Evolutionary conservation across 331 rosid genomes (phyloP).

Genomic region (Phaseolus coccineus): DNA sequence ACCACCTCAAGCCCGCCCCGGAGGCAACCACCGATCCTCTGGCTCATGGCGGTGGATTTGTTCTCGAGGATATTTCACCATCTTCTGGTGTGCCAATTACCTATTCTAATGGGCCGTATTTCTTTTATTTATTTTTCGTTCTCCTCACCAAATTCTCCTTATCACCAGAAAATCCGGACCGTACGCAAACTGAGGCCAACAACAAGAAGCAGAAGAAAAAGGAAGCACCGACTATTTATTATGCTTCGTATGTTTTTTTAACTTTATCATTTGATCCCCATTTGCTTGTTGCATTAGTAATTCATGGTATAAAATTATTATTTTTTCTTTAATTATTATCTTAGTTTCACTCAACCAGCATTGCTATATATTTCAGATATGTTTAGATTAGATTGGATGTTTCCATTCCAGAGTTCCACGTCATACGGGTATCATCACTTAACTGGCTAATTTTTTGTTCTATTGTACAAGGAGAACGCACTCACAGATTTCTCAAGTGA

Average conservation of each 20-base stretch:
- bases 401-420: slow-evolving; percentile 14
- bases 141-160: slow-evolving; percentile 18
- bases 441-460: slow-evolving; percentile 29
- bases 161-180: slow-evolving; percentile 53
- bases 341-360: not conserved
- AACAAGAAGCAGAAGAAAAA: slow-evolving; percentile 68
- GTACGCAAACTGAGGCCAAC: slow-evolving; percentile 49
- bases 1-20: slow-evolving; percentile 61
- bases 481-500: slow-evolving; percentile 89
- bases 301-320: not conserved
- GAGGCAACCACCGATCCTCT: slow-evolving; percentile 71
- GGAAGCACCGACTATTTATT: slow-evolving; percentile 74
- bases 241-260: slow-evolving; percentile 73
- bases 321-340: slow-evolving; percentile 1
- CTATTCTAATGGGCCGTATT: not conserved
- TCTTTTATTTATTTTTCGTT: not conserved
- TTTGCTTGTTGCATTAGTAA: not conserved
- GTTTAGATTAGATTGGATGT: not conserved
- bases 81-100: slow-evolving; percentile 49
- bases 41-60: slow-evolving; percentile 80
- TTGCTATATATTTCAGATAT: slow-evolving; percentile 2
- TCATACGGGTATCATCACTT: not conserved
- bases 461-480: slow-evolving; percentile 86
- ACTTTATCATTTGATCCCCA: not conserved
- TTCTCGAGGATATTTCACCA: slow-evolving; percentile 62